phyloP scores from a whole-genome alignment of 2,329 filamentous ascomycete species.

The Paraphoma chrysanthemicola region DNA sequence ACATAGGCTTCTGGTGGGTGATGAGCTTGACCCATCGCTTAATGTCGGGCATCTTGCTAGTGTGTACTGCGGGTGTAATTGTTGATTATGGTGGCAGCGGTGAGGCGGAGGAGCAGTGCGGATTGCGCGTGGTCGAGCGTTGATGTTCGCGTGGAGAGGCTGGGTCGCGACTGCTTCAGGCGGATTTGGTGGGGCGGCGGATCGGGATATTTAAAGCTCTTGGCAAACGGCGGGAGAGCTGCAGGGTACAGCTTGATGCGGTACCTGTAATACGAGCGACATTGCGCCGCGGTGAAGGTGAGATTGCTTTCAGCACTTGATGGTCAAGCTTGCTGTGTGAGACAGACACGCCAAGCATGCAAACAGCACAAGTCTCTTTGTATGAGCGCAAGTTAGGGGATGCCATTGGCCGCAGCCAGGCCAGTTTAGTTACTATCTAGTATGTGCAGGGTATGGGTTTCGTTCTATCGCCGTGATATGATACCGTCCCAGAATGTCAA shows the following conservation, averaged over 20 bases:
- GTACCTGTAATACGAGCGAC: not conserved
- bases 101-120: not conserved
- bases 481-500: slow-evolving; percentile 35
- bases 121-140: slow-evolving; percentile 3
- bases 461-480: slow-evolving; percentile 39
- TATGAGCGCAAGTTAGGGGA: slow-evolving; percentile 7
- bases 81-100: not conserved
- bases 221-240: slow-evolving; percentile 14
- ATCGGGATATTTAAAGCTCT: slow-evolving; percentile 5
- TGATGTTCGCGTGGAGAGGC: slow-evolving; percentile 13
- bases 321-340: not conserved
- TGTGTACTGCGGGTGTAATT: not conserved
- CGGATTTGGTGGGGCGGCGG: not conserved
- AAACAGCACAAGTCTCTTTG: not conserved
- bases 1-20: slow-evolving; percentile 90
- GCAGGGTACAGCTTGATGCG: not conserved
- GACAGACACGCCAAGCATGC: not conserved
- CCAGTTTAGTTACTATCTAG: slow-evolving; percentile 43
- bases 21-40: slow-evolving; percentile 92
- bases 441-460: slow-evolving; percentile 42
- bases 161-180: slow-evolving; percentile 26
- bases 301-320: not conserved
- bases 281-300: not conserved
- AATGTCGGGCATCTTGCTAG: slow-evolving; percentile 57
- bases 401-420: slow-evolving; percentile 31